Evolutionary conservation across 2,329 filamentous ascomycete species (phyloP), one percentile per base, ranked within the genome.

Genomic region (Ustulina deusta): DNA sequence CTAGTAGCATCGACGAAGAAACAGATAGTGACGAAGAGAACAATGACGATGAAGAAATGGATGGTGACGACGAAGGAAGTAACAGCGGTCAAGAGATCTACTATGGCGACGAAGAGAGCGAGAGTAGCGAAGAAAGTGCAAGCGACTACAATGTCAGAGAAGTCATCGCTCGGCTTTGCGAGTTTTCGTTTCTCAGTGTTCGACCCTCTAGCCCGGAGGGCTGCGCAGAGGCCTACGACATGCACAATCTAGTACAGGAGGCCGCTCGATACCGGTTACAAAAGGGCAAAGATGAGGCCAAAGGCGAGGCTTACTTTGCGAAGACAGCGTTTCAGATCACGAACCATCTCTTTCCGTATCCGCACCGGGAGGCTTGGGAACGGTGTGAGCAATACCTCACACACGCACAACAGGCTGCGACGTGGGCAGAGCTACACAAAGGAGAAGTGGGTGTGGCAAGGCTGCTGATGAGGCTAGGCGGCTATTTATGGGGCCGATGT

Each of bases 231-330:
- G 32, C 74, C 0, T 79, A 74, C 56, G 77, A 80, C 36, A 80
- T 81, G 74, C 79, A 81, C 54, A 72, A 75, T 6, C 70, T 82
- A 2, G 79, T 82, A 1, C 78, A 81, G 32, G 27, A 78, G 36
- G 76, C 78, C 15, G 76, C 72, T 6, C 55, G 70, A 51, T 61
- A 61, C 15, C 57, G 20, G 20, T 51, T 61, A 29, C 44, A 40
- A 29, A 51, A 13, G 36, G 3, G 32, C 9, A 15, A 38, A 32
- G 57, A 42, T 38, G 17, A 49, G 44, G 20, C 40, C 6, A 58
- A 48, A 58, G 25, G 9, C 17, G 25, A 58, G 27, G 55, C 55
- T 7, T 46, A 46, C 55, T 58, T 58, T 48, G 40, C 55, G 11
- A 34, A 48, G 38, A 29, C 25, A 29, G 55, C 55, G 25, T 48